Conservation (phyloP, 495 filamentous ascomycete genomes). For the Penicillium maclennaniae region DNA sequence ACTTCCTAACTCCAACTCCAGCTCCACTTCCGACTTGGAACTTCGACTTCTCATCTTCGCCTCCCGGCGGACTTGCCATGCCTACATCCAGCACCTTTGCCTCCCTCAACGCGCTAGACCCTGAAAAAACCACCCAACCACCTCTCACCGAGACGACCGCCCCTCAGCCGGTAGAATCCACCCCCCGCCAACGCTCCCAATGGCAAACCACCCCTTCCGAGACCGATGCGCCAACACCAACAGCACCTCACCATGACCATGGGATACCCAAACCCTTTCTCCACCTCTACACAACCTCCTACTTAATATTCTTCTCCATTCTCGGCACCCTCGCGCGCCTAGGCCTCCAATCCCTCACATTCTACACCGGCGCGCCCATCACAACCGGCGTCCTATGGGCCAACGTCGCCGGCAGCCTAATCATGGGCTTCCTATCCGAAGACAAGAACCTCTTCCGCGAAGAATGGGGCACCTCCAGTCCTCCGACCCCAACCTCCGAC, state of each 20-base stretch:
- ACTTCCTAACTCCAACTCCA: neutral
- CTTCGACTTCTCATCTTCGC: neutral
- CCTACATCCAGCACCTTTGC: neutral
- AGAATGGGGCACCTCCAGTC: conserved; percentile 49
- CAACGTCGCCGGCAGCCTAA: conserved; percentile 76
- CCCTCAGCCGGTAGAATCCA: conserved; percentile 11
- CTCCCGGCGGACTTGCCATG: neutral
- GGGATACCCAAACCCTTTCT: conserved; percentile 57
- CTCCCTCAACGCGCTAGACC: neutral
- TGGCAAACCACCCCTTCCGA: conserved; percentile 8
- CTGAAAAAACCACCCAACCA: conserved; percentile 5
- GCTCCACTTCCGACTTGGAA: too few species aligned
- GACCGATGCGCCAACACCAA: conserved; percentile 2
- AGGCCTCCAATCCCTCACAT: conserved; percentile 75
- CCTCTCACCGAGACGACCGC: conserved; percentile 14
- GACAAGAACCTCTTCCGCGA: conserved; percentile 72
- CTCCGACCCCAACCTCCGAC: neutral
- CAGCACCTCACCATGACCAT: conserved; percentile 41
- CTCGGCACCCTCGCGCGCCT: conserved; percentile 82
- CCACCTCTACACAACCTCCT: conserved; percentile 70
- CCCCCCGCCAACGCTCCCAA: conserved; percentile 11
- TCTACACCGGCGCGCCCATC: conserved; percentile 74
- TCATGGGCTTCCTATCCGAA: conserved; percentile 85
- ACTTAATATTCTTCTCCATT: conserved; percentile 84
- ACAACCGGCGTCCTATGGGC: conserved; percentile 79